Evolutionary conservation across 441 rosid species (phyloP), one percentile per base, ranked within the genome.

Genomic region (Brassica hybrid): DNA sequence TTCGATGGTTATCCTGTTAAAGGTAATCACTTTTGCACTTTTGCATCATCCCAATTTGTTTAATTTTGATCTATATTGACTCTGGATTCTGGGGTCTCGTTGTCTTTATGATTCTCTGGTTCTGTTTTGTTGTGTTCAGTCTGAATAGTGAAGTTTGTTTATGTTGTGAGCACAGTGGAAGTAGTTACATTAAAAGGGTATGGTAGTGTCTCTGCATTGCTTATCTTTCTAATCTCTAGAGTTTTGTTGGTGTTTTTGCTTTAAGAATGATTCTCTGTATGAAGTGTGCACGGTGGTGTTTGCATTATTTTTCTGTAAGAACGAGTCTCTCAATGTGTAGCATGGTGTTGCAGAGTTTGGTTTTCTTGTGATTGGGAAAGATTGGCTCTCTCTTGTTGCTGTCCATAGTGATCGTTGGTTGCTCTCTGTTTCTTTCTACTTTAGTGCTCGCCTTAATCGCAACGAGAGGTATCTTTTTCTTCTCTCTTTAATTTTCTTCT

Each of bases 401-500:
- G 86, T 86, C 10, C 90, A 86, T 70, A 82, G 86, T 72, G 88
- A 86, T 75, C 83, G 86, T 2, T 86, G 90, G 90, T 80, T 86
- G 83, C 84, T 85, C 81, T 85, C 86, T 74, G 88, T 86, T 71
- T 85, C 90, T 62, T 86, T 86, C 82, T 85, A 85, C 82, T 80
- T 86, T 69, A 88, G 88, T 67, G 86, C 88, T 17, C 88, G 86
- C 1, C 88, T 85, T 76, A 83, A 85, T 71, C 86, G 88, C 48
- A 83, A 83, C 25, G 86, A 85, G 65, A 83, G 90, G 86, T 85
- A 30, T 30, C 2, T 23, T 23, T 23, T 23, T 23, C 27, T 23
- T 23, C 27, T 23, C 27, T 23, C 27, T 23, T 23, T 23, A 23
- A 23, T 23, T 23, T 23, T 23, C 27, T 23, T 23, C 27, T 23